Percentiles rank a stretch among this genome's conserved stretches.
Evolutionary conservation across 805 yeast genomes (phyloP).

Genomic region (Clavispora carvajalis): DNA sequence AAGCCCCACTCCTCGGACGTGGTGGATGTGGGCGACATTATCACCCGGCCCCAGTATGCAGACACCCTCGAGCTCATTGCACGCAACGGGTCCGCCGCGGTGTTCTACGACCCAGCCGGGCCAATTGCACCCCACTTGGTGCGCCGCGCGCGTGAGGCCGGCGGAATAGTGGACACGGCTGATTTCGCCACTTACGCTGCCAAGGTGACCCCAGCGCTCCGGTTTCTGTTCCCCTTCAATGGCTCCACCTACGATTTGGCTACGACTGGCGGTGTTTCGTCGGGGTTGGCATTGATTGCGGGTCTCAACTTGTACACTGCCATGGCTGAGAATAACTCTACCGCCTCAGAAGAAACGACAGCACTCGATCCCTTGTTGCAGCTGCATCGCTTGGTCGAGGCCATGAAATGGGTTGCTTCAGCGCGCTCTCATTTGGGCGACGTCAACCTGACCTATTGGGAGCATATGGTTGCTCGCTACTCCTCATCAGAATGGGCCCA

Average conservation of each 20-base stretch:
- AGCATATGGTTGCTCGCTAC: slow-evolving; percentile 35
- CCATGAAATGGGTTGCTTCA: slow-evolving; percentile 92
- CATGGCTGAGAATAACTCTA: slow-evolving; percentile 24
- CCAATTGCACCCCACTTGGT: slow-evolving; percentile 63
- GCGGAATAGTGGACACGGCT: slow-evolving; percentile 61
- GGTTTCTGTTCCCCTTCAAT: slow-evolving; percentile 14
- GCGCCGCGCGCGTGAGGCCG: slow-evolving; percentile 41
- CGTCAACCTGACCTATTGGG: slow-evolving; percentile 24
- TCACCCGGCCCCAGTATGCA: slow-evolving; percentile 59
- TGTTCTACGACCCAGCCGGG: slow-evolving; percentile 81
- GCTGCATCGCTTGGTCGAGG: slow-evolving; percentile 69
- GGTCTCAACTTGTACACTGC: slow-evolving; percentile 59
- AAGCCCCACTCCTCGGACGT: slow-evolving; percentile 21
- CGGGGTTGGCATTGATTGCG: slow-evolving; percentile 76
- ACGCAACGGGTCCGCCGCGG: slow-evolving; percentile 65
- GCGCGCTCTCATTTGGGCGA: slow-evolving; percentile 87
- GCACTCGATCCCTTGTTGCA: slow-evolving; percentile 21
- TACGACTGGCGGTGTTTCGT: slow-evolving; percentile 66
- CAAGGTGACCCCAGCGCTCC: slow-evolving; percentile 33
- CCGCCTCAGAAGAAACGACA: neutral
- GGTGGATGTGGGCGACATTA: slow-evolving; percentile 50
- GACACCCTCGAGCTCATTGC: slow-evolving; percentile 66
- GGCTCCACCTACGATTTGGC: slow-evolving; percentile 20
- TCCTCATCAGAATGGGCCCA: slow-evolving; percentile 54
- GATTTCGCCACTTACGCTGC: slow-evolving; percentile 67